These are phyloP conservation scores for Phragmites australis DNA, from an alignment of 176 grass and related monocot species.

Conservation along the genomic window DNA sequence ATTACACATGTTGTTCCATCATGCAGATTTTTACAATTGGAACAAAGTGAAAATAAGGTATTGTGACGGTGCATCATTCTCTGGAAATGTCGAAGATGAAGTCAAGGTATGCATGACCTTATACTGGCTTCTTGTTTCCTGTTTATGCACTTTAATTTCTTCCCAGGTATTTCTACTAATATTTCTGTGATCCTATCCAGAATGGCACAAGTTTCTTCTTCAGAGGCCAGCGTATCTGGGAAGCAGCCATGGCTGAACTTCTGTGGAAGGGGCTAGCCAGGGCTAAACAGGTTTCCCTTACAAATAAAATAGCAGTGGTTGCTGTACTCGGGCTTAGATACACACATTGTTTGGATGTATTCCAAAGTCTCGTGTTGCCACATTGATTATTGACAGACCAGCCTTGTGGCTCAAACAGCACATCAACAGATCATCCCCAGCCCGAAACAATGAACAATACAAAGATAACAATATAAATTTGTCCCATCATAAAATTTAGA, in stretches of 20 bases:
- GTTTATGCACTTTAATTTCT: neutral
- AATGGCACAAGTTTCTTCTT: constrained; percentile 59
- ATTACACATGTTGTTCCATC: no score
- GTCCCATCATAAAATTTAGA: no score
- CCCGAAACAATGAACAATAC: neutral
- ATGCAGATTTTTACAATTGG: constrained; percentile 89
- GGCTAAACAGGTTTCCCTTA: constrained; percentile 63
- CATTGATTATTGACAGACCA: neutral
- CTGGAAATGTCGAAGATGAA: constrained; percentile 61
- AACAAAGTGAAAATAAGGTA: constrained; percentile 91
- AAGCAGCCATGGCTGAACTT: constrained; percentile 63
- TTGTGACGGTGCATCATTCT: constrained; percentile 87
- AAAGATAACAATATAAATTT: neutral
- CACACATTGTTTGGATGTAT: constrained; percentile 4
- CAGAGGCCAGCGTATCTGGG: constrained; percentile 75
- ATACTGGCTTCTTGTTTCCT: neutral
- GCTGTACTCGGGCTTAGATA: neutral
- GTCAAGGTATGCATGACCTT: constrained; percentile 30
- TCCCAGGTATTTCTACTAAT: neutral
- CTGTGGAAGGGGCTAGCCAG: constrained; percentile 56
- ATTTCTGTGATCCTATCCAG: constrained; percentile 19
- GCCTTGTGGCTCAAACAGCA: neutral
- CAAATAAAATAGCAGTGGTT: neutral
- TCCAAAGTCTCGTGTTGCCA: neutral
- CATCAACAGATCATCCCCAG: no score